These are phyloP conservation scores for Triticum timopheevii DNA, from an alignment of 176 grass and related monocot genomes.

Conservation along the genomic window DNA sequence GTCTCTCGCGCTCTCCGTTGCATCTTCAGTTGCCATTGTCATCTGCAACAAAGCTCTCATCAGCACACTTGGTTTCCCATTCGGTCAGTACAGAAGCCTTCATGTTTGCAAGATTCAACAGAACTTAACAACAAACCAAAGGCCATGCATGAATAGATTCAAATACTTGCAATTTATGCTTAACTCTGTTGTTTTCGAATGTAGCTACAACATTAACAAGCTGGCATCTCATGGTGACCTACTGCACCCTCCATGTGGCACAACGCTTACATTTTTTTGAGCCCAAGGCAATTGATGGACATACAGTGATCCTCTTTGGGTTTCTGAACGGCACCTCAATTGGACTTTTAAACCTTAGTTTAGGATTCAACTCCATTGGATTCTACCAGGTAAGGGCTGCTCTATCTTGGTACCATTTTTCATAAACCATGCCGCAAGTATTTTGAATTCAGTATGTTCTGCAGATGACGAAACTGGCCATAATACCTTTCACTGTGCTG, in stretches of 20 bases:
- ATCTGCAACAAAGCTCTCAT: slow-evolving; percentile 99
- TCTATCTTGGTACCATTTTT: slow-evolving; percentile 1
- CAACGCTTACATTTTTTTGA: slow-evolving; percentile 91
- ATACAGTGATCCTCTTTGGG: slow-evolving; percentile 92
- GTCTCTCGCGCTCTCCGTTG: slow-evolving; percentile 84
- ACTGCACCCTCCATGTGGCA: slow-evolving; percentile 90
- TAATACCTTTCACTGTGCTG: slow-evolving; percentile 98
- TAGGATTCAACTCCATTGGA: slow-evolving; percentile 98
- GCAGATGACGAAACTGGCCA: slow-evolving; percentile 99
- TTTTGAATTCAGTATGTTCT: slow-evolving; percentile 29
- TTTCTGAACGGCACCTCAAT: slow-evolving; percentile 93
- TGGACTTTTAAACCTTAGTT: slow-evolving; percentile 95
- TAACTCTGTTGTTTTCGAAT: slow-evolving; percentile 28
- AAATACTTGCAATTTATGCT: slow-evolving; percentile 11
- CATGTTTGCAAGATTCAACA: background rate
- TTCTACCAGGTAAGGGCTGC: slow-evolving; percentile 80
- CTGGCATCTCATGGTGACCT: slow-evolving; percentile 99
- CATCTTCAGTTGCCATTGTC: slow-evolving; percentile 94
- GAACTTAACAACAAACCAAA: slow-evolving; percentile 21
- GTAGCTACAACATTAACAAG: slow-evolving; percentile 96
- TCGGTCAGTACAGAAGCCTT: slow-evolving; percentile 52
- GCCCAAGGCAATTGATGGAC: slow-evolving; percentile 80
- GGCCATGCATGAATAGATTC: slow-evolving; percentile 19
- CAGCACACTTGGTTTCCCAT: slow-evolving; percentile 94
- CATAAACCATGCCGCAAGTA: slow-evolving; percentile 28